These are phyloP conservation scores for Lentinula aciculospora DNA, from an alignment of 768 basidiomycete genomes.

Conservation along the genomic window DNA sequence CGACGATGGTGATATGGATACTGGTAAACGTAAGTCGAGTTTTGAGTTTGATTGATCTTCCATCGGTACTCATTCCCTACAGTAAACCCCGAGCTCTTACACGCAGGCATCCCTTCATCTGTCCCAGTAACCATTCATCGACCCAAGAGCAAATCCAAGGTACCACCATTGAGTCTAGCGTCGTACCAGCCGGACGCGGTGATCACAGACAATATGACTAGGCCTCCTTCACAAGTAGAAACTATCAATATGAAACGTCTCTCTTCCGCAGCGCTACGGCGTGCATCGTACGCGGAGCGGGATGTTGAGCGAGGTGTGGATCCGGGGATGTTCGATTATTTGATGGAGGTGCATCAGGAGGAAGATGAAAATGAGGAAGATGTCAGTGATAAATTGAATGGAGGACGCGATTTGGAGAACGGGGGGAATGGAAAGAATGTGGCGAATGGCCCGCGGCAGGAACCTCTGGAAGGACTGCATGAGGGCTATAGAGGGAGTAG, in stretches of 20 bases:
- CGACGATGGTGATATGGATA: neutral
- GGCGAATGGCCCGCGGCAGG: neutral
- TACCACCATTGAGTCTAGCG: conserved; percentile 1
- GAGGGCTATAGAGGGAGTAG: neutral
- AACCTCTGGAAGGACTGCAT: neutral
- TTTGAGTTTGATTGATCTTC: neutral
- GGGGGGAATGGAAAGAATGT: conserved; percentile 16
- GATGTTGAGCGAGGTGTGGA: conserved; percentile 5
- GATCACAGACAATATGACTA: neutral
- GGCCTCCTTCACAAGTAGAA: neutral
- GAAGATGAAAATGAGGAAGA: conserved; percentile 22
- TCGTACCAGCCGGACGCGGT: conserved; percentile 2
- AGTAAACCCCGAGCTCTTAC: neutral
- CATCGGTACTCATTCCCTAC: neutral
- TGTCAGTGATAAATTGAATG: neutral
- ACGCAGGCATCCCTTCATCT: neutral
- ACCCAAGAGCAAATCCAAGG: neutral
- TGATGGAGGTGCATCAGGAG: neutral
- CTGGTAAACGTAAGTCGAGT: neutral
- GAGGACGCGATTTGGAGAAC: neutral
- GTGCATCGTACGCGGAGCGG: conserved; percentile 4
- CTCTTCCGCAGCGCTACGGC: neutral
- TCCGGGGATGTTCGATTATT: conserved; percentile 4
- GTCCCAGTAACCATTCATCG: neutral
- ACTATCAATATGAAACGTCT: neutral